Conservation (phyloP, 345 rosid genomes). For the Syzygium grande region DNA sequence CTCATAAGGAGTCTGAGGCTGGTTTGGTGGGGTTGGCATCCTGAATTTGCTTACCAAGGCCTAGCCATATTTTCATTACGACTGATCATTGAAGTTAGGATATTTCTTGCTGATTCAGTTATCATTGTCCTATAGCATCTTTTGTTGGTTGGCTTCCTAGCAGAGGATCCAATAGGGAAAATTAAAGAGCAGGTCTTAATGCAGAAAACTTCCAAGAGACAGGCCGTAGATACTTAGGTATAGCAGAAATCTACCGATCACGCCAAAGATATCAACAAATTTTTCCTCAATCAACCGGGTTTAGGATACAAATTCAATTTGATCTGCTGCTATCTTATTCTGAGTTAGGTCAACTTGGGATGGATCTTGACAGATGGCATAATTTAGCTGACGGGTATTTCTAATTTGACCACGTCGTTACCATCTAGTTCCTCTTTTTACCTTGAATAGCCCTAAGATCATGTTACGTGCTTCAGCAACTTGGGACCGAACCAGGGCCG, state of each 20-base stretch:
- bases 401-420: neutral
- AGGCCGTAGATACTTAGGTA: neutral
- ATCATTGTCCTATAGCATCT: neutral
- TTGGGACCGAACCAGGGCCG: neutral
- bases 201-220: neutral
- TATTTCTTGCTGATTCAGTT: neutral
- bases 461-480: neutral
- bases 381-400: neutral
- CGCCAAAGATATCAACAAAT: neutral
- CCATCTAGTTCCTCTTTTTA: neutral
- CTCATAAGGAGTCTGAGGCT: neutral
- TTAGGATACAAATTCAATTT: neutral
- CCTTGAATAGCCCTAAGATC: neutral
- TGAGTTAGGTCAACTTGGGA: neutral
- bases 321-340: neutral
- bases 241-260: neutral
- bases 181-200: neutral
- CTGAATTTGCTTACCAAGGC: slow-evolving; percentile 13
- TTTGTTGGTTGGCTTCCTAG: slow-evolving; percentile 1
- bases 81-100: neutral
- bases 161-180: neutral
- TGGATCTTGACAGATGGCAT: neutral
- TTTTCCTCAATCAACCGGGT: neutral
- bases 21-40: slow-evolving; percentile 55
- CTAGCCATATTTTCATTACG: neutral